These are phyloP conservation scores for Phtheirospermum japonicum DNA, from an alignment of 257 asterid genomes.

Conservation along the genomic window DNA sequence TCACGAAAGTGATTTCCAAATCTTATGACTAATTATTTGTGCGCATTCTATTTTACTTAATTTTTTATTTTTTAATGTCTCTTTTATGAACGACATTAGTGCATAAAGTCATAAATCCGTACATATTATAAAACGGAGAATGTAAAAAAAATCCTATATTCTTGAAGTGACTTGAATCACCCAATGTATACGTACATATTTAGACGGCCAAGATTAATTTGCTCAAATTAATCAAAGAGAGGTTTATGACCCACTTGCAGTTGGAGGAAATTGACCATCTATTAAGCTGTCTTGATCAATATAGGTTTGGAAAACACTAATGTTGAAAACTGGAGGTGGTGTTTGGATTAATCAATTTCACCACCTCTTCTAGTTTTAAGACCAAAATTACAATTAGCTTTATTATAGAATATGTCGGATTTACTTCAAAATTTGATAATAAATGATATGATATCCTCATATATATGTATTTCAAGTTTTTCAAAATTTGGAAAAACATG, in stretches of 20 bases:
- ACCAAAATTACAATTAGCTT: no score
- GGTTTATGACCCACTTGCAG: constrained; percentile 31
- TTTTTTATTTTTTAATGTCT: not conserved
- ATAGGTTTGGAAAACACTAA: not conserved
- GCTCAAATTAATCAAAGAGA: constrained; percentile 1
- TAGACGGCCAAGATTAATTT: constrained; percentile 22
- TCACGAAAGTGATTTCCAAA: constrained; percentile 23
- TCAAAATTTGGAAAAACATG: no score
- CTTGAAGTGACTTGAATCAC: constrained; percentile 22
- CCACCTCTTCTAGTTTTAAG: no score
- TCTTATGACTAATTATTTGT: constrained; percentile 19
- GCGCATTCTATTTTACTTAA: not conserved
- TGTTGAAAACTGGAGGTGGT: not conserved
- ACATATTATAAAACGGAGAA: not conserved
- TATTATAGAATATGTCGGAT: no score
- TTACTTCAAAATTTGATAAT: no score
- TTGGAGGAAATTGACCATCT: constrained; percentile 37
- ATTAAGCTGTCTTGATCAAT: constrained; percentile 29
- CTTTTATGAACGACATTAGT: not conserved
- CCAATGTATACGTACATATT: not conserved
- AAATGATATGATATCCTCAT: no score
- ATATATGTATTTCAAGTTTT: no score
- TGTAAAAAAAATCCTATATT: not conserved
- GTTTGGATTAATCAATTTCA: no score
- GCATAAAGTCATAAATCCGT: constrained; percentile 25